Evolutionary conservation across 2,329 filamentous ascomycete species (phyloP).

Genomic region (Aspergillus glaucus): DNA sequence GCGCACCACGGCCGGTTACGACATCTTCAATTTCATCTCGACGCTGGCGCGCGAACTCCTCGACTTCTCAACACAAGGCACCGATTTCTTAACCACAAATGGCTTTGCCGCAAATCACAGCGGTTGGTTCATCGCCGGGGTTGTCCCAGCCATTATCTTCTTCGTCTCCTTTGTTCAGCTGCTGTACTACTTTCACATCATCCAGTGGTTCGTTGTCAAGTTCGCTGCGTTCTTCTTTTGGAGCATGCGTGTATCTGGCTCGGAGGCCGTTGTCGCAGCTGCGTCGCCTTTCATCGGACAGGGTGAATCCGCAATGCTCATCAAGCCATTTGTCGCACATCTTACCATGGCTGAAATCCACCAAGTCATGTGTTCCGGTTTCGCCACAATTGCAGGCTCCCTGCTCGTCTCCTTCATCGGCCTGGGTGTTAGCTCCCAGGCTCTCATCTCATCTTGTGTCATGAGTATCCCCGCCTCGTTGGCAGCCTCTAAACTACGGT

Average conservation of each 20-base stretch:
- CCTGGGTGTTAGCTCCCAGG: conserved; percentile 76
- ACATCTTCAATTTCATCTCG: conserved; percentile 89
- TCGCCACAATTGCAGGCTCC: conserved; percentile 85
- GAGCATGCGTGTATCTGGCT: conserved; percentile 77
- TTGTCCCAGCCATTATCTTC: conserved; percentile 91
- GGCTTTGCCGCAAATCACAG: conserved; percentile 36
- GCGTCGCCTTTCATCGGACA: conserved; percentile 92
- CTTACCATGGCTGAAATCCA: conserved; percentile 84
- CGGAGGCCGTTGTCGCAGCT: conserved; percentile 87
- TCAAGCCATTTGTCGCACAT: conserved; percentile 77
- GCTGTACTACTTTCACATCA: conserved; percentile 69
- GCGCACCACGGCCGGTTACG: conserved; percentile 70
- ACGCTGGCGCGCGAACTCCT: conserved; percentile 66
- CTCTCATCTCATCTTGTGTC: conserved; percentile 82
- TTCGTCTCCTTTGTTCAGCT: conserved; percentile 90
- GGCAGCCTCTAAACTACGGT: conserved; percentile 82
- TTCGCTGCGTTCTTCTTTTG: conserved; percentile 90
- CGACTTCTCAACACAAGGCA: conserved; percentile 67
- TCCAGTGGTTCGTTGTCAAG: conserved; percentile 87
- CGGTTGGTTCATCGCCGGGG: conserved; percentile 66
- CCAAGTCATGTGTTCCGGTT: conserved; percentile 87
- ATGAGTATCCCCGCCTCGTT: conserved; percentile 93
- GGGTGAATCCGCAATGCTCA: conserved; percentile 88
- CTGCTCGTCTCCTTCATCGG: conserved; percentile 80
- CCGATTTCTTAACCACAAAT: conserved; percentile 60